Evolutionary conservation across 345 rosid genomes (phyloP).

Genomic region (Gossypium australe): DNA sequence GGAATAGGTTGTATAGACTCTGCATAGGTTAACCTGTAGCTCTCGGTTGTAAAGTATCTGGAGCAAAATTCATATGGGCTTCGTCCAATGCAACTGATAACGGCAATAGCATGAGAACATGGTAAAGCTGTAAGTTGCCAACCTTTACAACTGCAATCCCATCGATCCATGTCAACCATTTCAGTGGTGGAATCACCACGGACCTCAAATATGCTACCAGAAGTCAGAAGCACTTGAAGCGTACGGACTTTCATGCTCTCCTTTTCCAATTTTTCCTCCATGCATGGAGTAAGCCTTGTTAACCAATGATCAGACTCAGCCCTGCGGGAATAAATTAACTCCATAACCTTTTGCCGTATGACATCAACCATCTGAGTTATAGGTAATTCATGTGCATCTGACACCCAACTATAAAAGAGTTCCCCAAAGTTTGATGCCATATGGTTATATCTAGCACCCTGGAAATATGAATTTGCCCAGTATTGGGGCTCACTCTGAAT

Average conservation of each 20-base stretch:
- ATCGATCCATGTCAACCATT: conserved; percentile 55
- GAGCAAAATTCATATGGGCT: conserved; percentile 68
- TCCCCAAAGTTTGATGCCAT: conserved; percentile 78
- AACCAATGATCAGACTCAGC: conserved; percentile 49
- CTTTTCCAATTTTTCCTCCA: conserved; percentile 71
- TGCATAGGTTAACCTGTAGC: conserved; percentile 64
- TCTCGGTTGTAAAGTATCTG: conserved; percentile 63
- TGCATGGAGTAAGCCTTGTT: conserved; percentile 66
- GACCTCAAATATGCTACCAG: conserved; percentile 72
- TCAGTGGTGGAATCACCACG: conserved; percentile 65
- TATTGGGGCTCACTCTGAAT: conserved; percentile 72
- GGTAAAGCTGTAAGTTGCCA: conserved; percentile 88
- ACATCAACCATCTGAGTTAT: conserved; percentile 92
- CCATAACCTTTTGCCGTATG: conserved; percentile 69
- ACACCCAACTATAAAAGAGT: conserved; percentile 71
- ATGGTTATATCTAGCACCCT: conserved; percentile 80
- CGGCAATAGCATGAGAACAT: conserved; percentile 72
- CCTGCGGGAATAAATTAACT: conserved; percentile 46
- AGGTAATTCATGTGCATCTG: conserved; percentile 81
- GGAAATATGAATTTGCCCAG: conserved; percentile 88
- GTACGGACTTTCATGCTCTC: conserved; percentile 46
- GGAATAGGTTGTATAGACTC: conserved; percentile 68
- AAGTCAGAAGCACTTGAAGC: conserved; percentile 51
- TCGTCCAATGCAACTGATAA: conserved; percentile 48
- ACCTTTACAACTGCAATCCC: conserved; percentile 86